A percentile compares a stretch with the other conserved stretches of the same genome.
phyloP scores from a whole-genome alignment of 495 filamentous ascomycete genomes.

The Neurospora sp. region DNA sequence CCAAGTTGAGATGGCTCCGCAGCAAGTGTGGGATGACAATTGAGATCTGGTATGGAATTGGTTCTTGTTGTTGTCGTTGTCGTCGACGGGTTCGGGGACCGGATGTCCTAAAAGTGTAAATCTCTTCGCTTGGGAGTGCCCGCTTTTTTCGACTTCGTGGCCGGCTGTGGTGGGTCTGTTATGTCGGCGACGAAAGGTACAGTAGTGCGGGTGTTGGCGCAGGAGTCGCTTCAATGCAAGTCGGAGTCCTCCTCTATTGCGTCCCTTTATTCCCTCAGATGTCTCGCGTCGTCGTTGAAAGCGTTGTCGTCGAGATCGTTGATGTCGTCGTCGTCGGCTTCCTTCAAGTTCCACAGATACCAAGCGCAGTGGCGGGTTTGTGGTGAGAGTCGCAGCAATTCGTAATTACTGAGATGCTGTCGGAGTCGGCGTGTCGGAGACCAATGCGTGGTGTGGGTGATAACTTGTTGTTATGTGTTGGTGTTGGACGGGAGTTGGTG shows the following conservation, averaged over 20 bases:
- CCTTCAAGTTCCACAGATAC: not conserved
- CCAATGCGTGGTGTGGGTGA: not conserved
- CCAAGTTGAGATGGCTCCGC: not conserved
- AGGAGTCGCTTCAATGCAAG: not conserved
- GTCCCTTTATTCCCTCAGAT: not conserved
- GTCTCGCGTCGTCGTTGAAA: not conserved
- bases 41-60: not conserved
- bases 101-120: not conserved
- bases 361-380: not conserved
- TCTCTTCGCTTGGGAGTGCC: not conserved
- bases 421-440: not conserved
- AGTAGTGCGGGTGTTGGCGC: not conserved
- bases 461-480: not conserved
- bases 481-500: constrained; percentile 8
- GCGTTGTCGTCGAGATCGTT: not conserved
- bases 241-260: not conserved
- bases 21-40: not conserved
- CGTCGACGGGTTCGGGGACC: not conserved
- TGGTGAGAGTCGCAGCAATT: not conserved
- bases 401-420: not conserved
- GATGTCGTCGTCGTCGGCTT: not conserved
- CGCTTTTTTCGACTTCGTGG: constrained; percentile 2
- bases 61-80: not conserved
- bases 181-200: not conserved
- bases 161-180: not conserved